Evolutionary conservation across 257 asterid species (phyloP), one percentile per base, ranked within the genome.

Genomic region (Mentha longifolia): DNA sequence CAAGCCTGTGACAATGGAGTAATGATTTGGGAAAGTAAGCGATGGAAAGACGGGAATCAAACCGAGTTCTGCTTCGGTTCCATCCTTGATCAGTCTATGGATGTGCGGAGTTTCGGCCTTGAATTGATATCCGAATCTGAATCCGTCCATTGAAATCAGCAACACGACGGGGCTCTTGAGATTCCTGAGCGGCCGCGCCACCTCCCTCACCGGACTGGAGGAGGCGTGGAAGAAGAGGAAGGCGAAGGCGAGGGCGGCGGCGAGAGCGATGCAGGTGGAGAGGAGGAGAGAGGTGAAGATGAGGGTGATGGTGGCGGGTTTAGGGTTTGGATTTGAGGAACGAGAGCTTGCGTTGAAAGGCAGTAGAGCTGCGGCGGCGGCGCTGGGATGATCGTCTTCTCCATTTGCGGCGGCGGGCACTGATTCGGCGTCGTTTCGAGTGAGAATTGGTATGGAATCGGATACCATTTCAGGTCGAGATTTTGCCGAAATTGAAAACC

Each of bases 1-100:
- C 61, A 89, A 79, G 4, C 96, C 96, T 19, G 96, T 89, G 68
- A 80, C 95, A 56, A 89, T 89, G 25, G 96, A 88, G 59, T 89
- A 89, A 76, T 89, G 96, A 20, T 89, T 89, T 0, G 96, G 96
- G 71, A 89, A 89, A 25, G 96, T 89, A 2, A 87, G 67, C 0
- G 95, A 82, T 15, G 96, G 96, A 59, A 89, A 89, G 22, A 89
- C 95, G 1, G 96, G 90, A 59, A 89, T 87, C 67, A 89, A 61
- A n/a, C 96, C 96, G 49, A 73, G 25, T 51, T 84, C 88, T 5
- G 95, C 96, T 77, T 87, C 95, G 1, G 95, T 90, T 31, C 96
- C 96, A 35, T 83, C 81, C 8, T 45, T 66, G 42, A 90, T 81
- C 42, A 90, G 69, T 43, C 88, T 73, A 31, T 80, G 41, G 51